A percentile compares a stretch with the other conserved stretches of the same genome.
phyloP scores from a whole-genome alignment of 176 grass and related monocot species.

The Elymus sibiricus region DNA sequence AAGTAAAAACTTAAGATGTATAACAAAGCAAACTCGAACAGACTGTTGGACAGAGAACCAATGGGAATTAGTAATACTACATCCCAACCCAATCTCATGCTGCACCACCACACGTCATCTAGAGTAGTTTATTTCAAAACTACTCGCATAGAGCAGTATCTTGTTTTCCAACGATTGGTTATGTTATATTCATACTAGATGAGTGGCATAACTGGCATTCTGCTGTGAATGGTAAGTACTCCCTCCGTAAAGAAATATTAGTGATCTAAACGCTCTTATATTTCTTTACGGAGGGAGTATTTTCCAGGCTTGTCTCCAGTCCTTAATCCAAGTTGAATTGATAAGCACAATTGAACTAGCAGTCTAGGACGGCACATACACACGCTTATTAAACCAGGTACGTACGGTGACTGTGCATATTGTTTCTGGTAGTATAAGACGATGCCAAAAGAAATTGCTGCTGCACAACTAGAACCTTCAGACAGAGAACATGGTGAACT shows the following conservation, averaged over 20 bases:
- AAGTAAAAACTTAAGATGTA: not conserved
- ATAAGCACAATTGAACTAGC: not conserved
- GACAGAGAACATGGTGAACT: slow-evolving; percentile 6
- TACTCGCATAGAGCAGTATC: not conserved
- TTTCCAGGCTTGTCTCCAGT: not conserved
- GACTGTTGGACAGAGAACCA: not conserved
- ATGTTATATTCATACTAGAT: not conserved
- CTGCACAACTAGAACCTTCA: not conserved
- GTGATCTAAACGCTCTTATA: too few relatives aligned
- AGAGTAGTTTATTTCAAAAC: not conserved
- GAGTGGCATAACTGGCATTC: not conserved
- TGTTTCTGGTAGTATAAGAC: not conserved
- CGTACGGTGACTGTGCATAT: not conserved
- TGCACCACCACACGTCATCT: not conserved
- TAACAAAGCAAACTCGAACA: not conserved
- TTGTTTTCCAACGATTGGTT: not conserved
- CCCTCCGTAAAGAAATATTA: too few relatives aligned
- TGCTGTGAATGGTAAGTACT: not conserved
- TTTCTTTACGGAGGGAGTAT: too few relatives aligned
- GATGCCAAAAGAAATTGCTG: not conserved
- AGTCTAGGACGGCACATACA: not conserved
- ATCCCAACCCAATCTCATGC: not conserved
- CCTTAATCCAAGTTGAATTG: not conserved
- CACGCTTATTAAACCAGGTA: not conserved
- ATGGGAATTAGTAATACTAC: not conserved